Evolutionary conservation across 2,329 filamentous ascomycete species (phyloP).

Genomic region (Diaporthe capsici): DNA sequence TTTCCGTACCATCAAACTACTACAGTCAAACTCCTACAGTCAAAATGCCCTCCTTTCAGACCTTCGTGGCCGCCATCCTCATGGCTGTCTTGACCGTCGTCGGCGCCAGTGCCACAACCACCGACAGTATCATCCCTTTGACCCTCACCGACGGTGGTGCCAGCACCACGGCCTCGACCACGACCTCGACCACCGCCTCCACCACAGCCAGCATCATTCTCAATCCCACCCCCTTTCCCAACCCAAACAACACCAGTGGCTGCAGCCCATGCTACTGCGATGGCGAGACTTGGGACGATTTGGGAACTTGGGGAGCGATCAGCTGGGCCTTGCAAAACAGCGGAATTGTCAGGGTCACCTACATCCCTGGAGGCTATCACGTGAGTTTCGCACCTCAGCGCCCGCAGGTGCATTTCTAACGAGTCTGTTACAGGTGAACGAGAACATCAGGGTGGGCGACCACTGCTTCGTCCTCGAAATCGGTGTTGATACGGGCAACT

Average conservation of each 20-base stretch:
- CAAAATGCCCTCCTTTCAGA: not conserved
- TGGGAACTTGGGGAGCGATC: not conserved
- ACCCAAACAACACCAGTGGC: no score
- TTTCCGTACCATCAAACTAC: not conserved
- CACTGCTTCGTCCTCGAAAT: not conserved
- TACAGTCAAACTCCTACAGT: not conserved
- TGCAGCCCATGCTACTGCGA: no score
- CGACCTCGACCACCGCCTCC: no score
- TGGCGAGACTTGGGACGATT: not conserved
- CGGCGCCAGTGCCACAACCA: not conserved
- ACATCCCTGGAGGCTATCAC: not conserved
- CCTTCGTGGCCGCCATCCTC: not conserved
- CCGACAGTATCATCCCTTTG: no score
- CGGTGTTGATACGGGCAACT: not conserved
- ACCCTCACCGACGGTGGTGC: no score
- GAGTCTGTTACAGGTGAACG: not conserved
- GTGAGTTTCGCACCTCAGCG: not conserved
- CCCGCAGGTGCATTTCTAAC: not conserved
- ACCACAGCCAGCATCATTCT: no score
- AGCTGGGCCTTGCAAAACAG: not conserved
- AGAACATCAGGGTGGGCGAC: not conserved
- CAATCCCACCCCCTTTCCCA: no score
- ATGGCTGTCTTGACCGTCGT: not conserved
- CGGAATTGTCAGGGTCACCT: not conserved
- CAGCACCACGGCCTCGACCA: no score